Evolutionary conservation across 257 asterid genomes (phyloP), one percentile per base, ranked within the genome.

Genomic region (Euphrasia confusa): DNA sequence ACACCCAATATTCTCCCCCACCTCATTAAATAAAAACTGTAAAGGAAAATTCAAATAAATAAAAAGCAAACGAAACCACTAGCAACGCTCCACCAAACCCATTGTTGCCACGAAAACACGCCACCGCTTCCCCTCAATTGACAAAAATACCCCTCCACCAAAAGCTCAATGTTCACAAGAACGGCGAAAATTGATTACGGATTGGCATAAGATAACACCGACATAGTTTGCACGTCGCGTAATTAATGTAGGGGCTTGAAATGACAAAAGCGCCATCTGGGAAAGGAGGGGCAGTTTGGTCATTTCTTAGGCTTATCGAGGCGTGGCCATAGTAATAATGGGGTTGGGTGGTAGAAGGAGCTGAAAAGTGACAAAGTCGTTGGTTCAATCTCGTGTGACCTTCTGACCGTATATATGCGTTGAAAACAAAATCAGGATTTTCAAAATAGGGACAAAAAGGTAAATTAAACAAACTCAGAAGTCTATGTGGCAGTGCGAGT

Each of bases 21-120:
- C 21, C 17, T 27, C 40, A 27, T 12, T 27, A 26, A 61, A 53
- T 53, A 53, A 53, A 15, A 52, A 52, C 26, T 52, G 28, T 15
- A 15, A 52, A 52, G 2, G 5, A 49, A 12, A 49, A 52, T 7
- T 2, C 4, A 17, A 52, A 53, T 7, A 2, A 1, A 21, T 8
- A 53, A 13, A 53, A 53, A 53, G 58, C 58, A 13, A 53, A 53
- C 35, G 27, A 49, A 54, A 67, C 78, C 79, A 80, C 82, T 72
- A 57, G 65, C 81, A 76, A 70, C 80, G 68, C 81, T 67, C 78
- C 81, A 80, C 89, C 83, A 76, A 78, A 80, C 82, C 68, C 65
- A 68, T 72, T 75, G 72, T 75, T 80, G 81, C 86, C 86, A 75
- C 78, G 71, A 68, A 55, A 44, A 74, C 83, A 82, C 82, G 84